Base-by-base conservation (phyloP, 148 eudicot genomes). In the Gaultheria prostrata region DNA sequence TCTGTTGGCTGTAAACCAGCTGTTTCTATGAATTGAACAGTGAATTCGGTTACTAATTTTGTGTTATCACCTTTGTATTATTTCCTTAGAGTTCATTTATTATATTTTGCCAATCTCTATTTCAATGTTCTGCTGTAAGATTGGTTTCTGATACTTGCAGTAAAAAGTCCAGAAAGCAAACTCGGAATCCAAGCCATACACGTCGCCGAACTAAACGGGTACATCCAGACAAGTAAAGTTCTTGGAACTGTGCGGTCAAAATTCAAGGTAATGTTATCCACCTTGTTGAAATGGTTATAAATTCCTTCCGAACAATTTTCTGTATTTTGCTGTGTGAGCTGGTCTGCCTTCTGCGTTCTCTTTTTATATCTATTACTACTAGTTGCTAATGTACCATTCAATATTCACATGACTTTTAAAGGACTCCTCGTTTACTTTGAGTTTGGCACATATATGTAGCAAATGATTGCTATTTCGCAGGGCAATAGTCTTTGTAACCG, bases 171-270 rank as follows among this genome's bases (percentile, higher is more conserved):
- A 84, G 20, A 83, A 92, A 87, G 84, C 85, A 86, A 59, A 80
- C 86, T 80, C 93, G 86, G 61, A 78, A 71, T 82, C 72, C 84
- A 43, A 86, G 88, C 85, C 92, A 90, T 69, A 73, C 86, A 63
- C 93, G 92, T 20, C 92, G 94, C 43, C 89, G 87, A 89, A 84
- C 89, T 77, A 93, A 87, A 85, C 85, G 95, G 70, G 92, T 87
- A 65, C 94, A 91, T 84, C 82, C 89, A 17, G 92, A 91, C 80
- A 90, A 93, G 28, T 72, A 67, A 79, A 53, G 74, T n/a, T 46
- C 28, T 80, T 21, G 30, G 12, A 48, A 65, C 9, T 10, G 15
- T 24, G 35, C 46, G 32, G n/a, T 12, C 33, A 65, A 45, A 43
- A 65, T 46, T 45, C 43, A 15, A 65, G 82, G 82, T 80, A 80